phyloP scores from a whole-genome alignment of 225 moss, liverwort and hornwort species.

The Lunularia cruciata region DNA sequence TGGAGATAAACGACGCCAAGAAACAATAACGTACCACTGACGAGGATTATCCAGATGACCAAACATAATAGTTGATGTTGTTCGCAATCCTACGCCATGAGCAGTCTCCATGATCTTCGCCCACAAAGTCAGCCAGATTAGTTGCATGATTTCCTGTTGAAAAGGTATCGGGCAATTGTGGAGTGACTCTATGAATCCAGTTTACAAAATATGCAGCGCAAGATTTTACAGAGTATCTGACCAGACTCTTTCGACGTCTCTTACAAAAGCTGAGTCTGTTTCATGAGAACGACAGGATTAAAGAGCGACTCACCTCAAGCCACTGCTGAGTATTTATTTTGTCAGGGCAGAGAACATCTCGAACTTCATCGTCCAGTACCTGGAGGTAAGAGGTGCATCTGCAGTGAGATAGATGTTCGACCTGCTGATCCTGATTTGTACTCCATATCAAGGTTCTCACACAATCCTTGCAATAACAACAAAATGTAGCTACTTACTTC shows the following conservation, averaged over 20 bases:
- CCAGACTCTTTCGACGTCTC: too few relatives aligned
- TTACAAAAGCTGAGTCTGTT: too few relatives aligned
- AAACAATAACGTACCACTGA: conserved; percentile 54
- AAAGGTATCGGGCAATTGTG: too few relatives aligned
- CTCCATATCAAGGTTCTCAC: too few relatives aligned
- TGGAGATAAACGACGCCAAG: not conserved
- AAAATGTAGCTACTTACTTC: conserved; percentile 49
- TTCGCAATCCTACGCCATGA: conserved; percentile 68
- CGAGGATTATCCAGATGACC: conserved; percentile 82
- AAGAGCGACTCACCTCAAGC: conserved; percentile 83
- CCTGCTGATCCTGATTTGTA: not conserved
- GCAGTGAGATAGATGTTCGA: not conserved
- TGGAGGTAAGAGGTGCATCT: conserved; percentile 29
- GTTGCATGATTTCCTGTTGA: conserved; percentile 13
- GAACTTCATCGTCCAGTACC: conserved; percentile 84
- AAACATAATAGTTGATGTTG: conserved; percentile 92
- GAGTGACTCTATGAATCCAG: too few relatives aligned
- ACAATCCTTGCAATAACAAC: too few relatives aligned
- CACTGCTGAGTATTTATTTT: conserved; percentile 82
- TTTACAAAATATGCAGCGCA: too few relatives aligned
- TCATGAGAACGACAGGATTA: too few relatives aligned
- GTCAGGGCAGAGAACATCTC: conserved; percentile 76
- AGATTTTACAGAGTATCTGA: too few relatives aligned
- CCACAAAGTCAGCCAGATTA: conserved; percentile 16
- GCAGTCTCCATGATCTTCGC: conserved; percentile 76